These are phyloP conservation scores for Nidula niveotomentosa DNA, from an alignment of 1,284 basidiomycete genomes.

Conservation along the genomic window DNA sequence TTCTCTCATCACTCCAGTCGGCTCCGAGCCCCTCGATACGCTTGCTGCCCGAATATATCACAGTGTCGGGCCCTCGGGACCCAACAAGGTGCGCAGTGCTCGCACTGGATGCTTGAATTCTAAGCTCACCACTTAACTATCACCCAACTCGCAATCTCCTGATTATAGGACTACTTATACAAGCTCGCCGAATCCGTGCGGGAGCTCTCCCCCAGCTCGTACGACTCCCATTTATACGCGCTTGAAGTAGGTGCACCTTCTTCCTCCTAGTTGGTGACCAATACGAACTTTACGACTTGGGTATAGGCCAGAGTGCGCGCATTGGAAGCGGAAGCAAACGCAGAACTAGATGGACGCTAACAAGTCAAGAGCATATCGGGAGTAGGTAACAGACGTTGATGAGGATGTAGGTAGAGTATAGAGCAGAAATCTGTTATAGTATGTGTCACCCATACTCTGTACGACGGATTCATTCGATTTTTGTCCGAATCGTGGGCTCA, in stretches of 20 bases:
- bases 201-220: constrained; percentile 69
- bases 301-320: constrained; percentile 5
- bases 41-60: constrained; percentile 72
- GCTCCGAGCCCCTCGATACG: constrained; percentile 69
- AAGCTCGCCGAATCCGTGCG: constrained; percentile 69
- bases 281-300: too few relatives aligned
- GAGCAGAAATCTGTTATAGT: too few relatives aligned
- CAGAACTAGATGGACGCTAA: too few relatives aligned
- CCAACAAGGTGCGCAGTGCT: constrained; percentile 61
- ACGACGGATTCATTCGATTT: too few relatives aligned
- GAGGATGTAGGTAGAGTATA: too few relatives aligned
- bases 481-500: too few relatives aligned
- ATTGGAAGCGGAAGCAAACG: neutral
- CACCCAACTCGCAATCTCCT: too few relatives aligned
- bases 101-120: too few relatives aligned
- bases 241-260: constrained; percentile 52
- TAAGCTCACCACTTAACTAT: too few relatives aligned
- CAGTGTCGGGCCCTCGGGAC: constrained; percentile 80
- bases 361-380: too few relatives aligned
- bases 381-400: too few relatives aligned
- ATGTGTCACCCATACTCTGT: too few relatives aligned
- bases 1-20: constrained; percentile 46
- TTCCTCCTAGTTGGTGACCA: neutral
- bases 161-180: constrained; percentile 73
- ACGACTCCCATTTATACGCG: constrained; percentile 76